Conservation (phyloP, 1,284 basidiomycete genomes). For the Melampsora occidentalis region DNA sequence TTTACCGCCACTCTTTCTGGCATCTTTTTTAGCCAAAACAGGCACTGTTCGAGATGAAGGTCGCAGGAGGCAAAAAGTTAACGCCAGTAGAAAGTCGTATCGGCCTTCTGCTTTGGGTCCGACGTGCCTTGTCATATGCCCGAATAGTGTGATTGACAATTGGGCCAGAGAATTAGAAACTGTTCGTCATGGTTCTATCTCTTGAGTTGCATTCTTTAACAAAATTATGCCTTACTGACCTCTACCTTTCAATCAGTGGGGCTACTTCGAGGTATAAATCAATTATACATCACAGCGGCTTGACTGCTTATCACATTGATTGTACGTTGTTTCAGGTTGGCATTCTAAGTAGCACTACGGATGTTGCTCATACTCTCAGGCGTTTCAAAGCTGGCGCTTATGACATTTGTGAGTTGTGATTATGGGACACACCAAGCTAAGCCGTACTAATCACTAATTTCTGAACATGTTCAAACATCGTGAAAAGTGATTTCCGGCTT, state of each 20-base stretch:
- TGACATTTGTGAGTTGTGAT: constrained; percentile 30
- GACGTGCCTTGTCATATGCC: constrained; percentile 40
- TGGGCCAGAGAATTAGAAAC: constrained; percentile 33
- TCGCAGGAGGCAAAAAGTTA: constrained; percentile 24
- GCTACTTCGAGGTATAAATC: constrained; percentile 30
- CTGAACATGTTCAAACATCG: neutral
- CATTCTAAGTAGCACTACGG: neutral
- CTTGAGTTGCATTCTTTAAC: neutral
- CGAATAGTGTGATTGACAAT: constrained; percentile 41
- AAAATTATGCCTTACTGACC: neutral
- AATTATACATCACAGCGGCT: neutral
- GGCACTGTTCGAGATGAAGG: constrained; percentile 26
- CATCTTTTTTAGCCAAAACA: constrained; percentile 7
- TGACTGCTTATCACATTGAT: neutral
- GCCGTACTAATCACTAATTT: neutral
- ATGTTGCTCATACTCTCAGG: constrained; percentile 14
- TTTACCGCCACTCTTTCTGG: neutral
- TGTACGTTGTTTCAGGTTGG: neutral
- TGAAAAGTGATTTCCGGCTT: constrained; percentile 26
- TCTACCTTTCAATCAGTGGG: constrained; percentile 15
- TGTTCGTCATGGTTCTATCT: constrained; percentile 6
- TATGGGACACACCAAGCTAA: neutral
- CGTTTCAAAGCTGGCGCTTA: constrained; percentile 39
- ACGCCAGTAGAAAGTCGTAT: constrained; percentile 4
- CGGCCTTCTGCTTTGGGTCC: constrained; percentile 28